Conservation (phyloP, 441 rosid species). For the Erodium moschatum region DNA sequence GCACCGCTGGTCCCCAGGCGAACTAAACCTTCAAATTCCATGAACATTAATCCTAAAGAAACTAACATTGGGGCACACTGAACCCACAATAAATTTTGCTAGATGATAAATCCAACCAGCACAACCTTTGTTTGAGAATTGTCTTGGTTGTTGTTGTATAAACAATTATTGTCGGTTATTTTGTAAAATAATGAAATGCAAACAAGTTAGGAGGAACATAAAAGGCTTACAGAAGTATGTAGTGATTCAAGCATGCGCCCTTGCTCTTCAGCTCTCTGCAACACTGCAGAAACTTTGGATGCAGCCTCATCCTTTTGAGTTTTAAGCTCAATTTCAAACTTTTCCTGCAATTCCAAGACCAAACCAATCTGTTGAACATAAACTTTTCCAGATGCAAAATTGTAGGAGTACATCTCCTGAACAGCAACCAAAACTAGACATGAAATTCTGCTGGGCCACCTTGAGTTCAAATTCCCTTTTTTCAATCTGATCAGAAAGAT, state of each 20-base stretch:
- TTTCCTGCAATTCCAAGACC: constrained; percentile 44
- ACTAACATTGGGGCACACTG: neutral
- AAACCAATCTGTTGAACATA: neutral
- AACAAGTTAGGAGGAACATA: constrained; percentile 13
- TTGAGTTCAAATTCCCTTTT: constrained; percentile 64
- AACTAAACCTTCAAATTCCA: neutral
- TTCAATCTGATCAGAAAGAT: constrained; percentile 74
- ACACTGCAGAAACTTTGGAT: constrained; percentile 68
- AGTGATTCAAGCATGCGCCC: constrained; percentile 84
- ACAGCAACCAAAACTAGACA: neutral
- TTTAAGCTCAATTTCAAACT: constrained; percentile 58
- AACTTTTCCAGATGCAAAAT: neutral
- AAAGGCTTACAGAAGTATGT: constrained; percentile 67
- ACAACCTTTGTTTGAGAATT: neutral
- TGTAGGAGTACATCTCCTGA: neutral
- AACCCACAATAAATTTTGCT: neutral
- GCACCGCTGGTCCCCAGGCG: neutral
- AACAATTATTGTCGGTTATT: neutral
- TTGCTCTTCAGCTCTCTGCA: constrained; percentile 93
- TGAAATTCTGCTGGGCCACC: constrained; percentile 33
- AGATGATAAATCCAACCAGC: neutral
- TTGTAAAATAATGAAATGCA: constrained; percentile 2
- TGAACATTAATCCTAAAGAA: neutral
- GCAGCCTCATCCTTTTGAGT: constrained; percentile 76
- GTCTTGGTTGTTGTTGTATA: neutral